Percentiles rank a stretch among this genome's conserved stretches.
Evolutionary conservation across 176 grass and related monocot genomes (phyloP).

Genomic region (Neostapfia colusana): DNA sequence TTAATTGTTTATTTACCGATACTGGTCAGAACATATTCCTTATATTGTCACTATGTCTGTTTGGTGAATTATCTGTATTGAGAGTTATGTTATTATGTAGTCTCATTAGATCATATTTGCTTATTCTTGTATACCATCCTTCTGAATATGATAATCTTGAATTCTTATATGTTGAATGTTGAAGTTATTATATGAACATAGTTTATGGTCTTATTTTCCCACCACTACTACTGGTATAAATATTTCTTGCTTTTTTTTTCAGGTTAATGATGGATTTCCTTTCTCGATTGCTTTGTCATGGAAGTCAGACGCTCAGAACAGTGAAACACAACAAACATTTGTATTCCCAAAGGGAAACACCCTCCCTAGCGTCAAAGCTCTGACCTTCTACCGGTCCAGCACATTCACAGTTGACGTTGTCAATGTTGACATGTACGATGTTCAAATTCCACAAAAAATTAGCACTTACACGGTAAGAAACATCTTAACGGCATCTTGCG

Average conservation of each 20-base stretch:
- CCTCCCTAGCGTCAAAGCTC: conserved; percentile 61
- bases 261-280: conserved; percentile 82
- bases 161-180: too few species aligned
- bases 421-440: conserved; percentile 30
- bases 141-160: too few species aligned
- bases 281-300: conserved; percentile 78
- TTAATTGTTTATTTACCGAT: too few species aligned
- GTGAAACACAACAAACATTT: conserved; percentile 44
- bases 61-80: too few species aligned
- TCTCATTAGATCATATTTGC: too few species aligned
- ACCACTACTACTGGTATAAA: too few species aligned
- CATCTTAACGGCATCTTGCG: background rate
- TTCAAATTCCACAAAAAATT: conserved; percentile 46
- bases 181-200: too few species aligned
- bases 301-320: conserved; percentile 60
- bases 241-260: conserved; percentile 4
- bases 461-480: conserved; percentile 71
- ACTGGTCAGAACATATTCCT: too few species aligned
- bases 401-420: conserved; percentile 74
- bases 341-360: conserved; percentile 71
- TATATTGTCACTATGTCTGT: too few species aligned
- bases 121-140: too few species aligned
- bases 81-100: too few species aligned
- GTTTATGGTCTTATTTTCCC: too few species aligned
- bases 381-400: conserved; percentile 58